Percentiles rank a stretch among this genome's conserved stretches.
Conservation (phyloP, 306 rosid genomes). For the Prosopis cineraria region DNA sequence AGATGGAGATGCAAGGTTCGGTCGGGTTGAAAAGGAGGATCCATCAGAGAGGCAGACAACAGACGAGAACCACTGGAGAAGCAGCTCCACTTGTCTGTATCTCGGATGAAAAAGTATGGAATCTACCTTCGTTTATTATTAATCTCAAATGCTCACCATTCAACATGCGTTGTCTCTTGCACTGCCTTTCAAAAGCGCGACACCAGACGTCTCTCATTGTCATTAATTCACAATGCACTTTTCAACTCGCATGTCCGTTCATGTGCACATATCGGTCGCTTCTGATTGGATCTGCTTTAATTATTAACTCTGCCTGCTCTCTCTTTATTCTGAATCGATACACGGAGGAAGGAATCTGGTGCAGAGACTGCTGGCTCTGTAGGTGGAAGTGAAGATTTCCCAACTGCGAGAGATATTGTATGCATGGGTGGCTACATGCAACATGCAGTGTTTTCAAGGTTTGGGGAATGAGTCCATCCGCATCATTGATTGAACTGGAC, state of each 20-base stretch:
- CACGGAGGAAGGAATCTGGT: conserved; percentile 9
- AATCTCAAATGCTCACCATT: conserved; percentile 48
- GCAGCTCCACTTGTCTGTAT: conserved; percentile 28
- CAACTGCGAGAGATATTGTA: conserved; percentile 40
- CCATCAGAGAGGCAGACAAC: conserved; percentile 23
- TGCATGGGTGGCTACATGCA: conserved; percentile 34
- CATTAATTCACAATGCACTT: too few species aligned
- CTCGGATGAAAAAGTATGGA: conserved; percentile 30
- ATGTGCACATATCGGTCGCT: too few species aligned
- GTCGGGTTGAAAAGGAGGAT: conserved; percentile 35
- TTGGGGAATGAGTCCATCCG: conserved; percentile 8
- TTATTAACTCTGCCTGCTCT: neutral
- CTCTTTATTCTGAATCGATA: conserved; percentile 26
- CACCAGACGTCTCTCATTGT: conserved; percentile 5
- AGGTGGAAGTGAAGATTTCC: conserved; percentile 2
- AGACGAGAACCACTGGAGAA: conserved; percentile 38
- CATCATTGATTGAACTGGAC: conserved; percentile 36
- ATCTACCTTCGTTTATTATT: conserved; percentile 18
- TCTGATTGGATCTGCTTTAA: neutral
- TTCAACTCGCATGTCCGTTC: too few species aligned
- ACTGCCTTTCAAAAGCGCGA: conserved; percentile 19
- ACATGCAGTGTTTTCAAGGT: neutral
- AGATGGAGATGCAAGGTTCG: neutral
- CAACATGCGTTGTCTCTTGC: conserved; percentile 31
- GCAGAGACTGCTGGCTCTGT: conserved; percentile 27